Base-by-base conservation (phyloP, 805 yeast species). In the Crinitomyces ghanaensis region DNA sequence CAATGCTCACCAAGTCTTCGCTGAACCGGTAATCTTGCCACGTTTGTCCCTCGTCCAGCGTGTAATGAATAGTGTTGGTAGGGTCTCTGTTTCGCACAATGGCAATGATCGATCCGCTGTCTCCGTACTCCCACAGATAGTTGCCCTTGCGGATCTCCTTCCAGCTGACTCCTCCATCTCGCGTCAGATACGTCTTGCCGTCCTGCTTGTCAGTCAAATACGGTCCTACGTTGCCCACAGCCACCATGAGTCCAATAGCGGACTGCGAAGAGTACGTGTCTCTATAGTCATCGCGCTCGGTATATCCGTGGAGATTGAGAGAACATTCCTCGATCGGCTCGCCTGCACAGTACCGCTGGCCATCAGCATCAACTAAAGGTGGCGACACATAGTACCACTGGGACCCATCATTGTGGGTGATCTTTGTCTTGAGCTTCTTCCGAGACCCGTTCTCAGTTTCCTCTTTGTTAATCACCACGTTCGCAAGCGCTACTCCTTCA, bases 131-230 rank as follows among this genome's bases (percentile, higher is more conserved):
- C 97, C 97, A 91, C 71, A 79, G 78, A 45, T 72, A 70, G 1
- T 73, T 67, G 3, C 93, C 91, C 39, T 77, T 72, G 38, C 59
- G 65, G 19, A 88, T 62, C 55, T 83, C 93, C 33, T 56, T 70
- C 97, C 97, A 91, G 3, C 85, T 69, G 11, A 74, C 59, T 37
- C 98, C 98, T 2, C 91, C 98, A 57, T 91, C 97, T n/a, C 68
- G 63, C 3, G 94, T 74, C 40, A 91, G 57, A 50, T 70, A 91
- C 0, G 95, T 82, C 2, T 78, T 63, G 1, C 77, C 68, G 30
- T 74, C 70, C 24, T 54, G 42, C 26, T 53, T 42, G 34, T 57
- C 54, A 4, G 56, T 59, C 34, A 88, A 59, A 6, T 45, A 40
- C 19, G 65, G 69, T 5, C 96, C 97, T 32, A 84, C 95, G 50